Evolutionary conservation across 768 basidiomycete genomes (phyloP).

Genomic region (Suillus hirtellus): DNA sequence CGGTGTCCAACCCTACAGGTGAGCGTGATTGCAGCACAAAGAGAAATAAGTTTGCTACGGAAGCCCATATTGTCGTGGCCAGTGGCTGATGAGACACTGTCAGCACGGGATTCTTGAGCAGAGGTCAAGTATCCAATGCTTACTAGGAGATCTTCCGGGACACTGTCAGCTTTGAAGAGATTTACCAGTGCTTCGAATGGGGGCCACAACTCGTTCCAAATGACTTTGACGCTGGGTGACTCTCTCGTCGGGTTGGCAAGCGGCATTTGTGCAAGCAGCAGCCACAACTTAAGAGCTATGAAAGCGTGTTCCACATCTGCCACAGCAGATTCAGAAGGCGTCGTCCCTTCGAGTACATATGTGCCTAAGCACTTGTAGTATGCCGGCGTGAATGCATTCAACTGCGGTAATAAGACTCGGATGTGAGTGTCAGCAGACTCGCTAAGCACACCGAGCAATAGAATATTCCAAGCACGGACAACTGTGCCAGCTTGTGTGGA

Average conservation of each 20-base stretch:
- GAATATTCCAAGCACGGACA: constrained; percentile 66
- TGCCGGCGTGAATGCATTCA: constrained; percentile 48
- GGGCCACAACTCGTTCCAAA: constrained; percentile 82
- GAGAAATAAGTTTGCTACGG: constrained; percentile 63
- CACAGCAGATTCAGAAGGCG: constrained; percentile 44
- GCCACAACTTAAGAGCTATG: constrained; percentile 69
- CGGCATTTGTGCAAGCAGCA: constrained; percentile 51
- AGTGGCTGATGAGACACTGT: constrained; percentile 44
- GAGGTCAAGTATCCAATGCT: not conserved
- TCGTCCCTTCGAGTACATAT: constrained; percentile 39
- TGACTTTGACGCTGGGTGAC: constrained; percentile 30
- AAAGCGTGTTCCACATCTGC: constrained; percentile 70
- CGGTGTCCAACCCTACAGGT: constrained; percentile 53
- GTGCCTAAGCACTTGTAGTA: constrained; percentile 49
- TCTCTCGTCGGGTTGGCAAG: not conserved
- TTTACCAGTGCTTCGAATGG: constrained; percentile 58
- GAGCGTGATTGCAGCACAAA: constrained; percentile 60
- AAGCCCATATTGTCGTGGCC: constrained; percentile 54
- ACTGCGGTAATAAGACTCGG: constrained; percentile 48
- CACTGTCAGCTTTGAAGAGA: constrained; percentile 50
- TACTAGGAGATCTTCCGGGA: constrained; percentile 35
- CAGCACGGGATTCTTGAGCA: not conserved
- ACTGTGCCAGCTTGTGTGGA: constrained; percentile 34
- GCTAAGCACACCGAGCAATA: constrained; percentile 55
- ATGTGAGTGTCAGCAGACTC: constrained; percentile 26